Evolutionary conservation across 257 asterid genomes (phyloP).

Genomic region (Ophiorrhiza pumila): DNA sequence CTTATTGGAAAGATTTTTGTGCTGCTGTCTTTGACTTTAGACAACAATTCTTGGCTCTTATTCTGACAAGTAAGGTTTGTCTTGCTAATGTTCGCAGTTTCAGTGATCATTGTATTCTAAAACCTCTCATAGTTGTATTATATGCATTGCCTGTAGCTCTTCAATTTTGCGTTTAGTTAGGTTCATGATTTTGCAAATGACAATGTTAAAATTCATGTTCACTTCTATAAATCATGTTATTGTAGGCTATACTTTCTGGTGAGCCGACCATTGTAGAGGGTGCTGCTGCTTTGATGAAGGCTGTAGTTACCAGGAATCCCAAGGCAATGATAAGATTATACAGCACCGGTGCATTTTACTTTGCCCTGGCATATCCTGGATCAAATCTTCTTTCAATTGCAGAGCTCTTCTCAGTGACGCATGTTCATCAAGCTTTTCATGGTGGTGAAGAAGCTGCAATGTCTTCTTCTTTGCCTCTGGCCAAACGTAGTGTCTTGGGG

Average conservation of each 20-base stretch:
- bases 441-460: constrained; percentile 99
- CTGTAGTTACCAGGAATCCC: constrained; percentile 89
- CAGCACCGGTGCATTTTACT: constrained; percentile 94
- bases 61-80: not conserved
- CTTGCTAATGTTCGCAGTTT: not conserved
- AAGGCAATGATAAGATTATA: constrained; percentile 95
- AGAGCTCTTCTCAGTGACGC: constrained; percentile 89
- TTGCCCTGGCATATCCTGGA: constrained; percentile 97
- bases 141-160: not conserved
- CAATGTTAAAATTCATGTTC: not conserved
- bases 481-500: constrained; percentile 96
- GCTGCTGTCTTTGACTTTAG: not conserved
- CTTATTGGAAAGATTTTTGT: not conserved
- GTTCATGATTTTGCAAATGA: not conserved
- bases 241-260: constrained; percentile 92
- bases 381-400: constrained; percentile 93
- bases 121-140: not conserved
- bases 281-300: constrained; percentile 93
- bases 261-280: constrained; percentile 91
- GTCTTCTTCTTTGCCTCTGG: constrained; percentile 92
- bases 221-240: constrained; percentile 3
- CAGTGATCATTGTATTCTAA: not conserved
- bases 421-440: constrained; percentile 96
- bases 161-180: not conserved
- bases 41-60: not conserved